These are phyloP conservation scores for Syzygium malaccense DNA, from an alignment of 441 rosid species.

Conservation along the genomic window DNA sequence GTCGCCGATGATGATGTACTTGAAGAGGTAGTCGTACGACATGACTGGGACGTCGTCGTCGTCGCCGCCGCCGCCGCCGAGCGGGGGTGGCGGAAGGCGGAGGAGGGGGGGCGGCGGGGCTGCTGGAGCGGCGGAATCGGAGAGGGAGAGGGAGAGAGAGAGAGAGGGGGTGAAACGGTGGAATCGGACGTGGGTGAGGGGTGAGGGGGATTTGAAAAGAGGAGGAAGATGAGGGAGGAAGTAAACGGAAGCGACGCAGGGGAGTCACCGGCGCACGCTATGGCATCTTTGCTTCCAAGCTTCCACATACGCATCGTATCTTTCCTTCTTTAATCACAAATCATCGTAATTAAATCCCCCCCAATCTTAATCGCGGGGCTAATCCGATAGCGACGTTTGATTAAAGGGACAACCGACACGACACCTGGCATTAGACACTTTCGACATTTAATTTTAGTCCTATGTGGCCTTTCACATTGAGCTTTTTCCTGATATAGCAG, in stretches of 20 bases:
- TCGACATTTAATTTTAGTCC: not conserved
- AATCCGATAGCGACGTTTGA: not conserved
- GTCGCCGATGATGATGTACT: constrained; percentile 83
- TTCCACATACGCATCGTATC: not conserved
- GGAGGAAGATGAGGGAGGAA: not conserved
- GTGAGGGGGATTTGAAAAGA: not conserved
- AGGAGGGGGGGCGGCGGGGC: not conserved
- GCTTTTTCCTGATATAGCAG: not conserved
- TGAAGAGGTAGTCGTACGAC: constrained; percentile 81
- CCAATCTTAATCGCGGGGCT: not conserved
- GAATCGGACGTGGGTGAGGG: not conserved
- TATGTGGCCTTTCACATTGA: fast-evolving
- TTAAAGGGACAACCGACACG: not conserved
- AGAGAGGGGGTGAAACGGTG: not conserved
- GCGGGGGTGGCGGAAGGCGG: not conserved
- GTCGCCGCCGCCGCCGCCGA: not conserved
- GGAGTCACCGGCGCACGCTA: not conserved
- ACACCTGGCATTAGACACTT: not conserved
- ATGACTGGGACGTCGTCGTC: constrained; percentile 11
- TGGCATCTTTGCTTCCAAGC: not conserved
- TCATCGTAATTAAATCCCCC: not conserved
- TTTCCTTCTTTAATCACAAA: not conserved
- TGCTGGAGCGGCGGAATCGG: not conserved
- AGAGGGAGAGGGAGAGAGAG: not conserved
- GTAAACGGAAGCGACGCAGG: not conserved